Evolutionary conservation across 129 eudicot genomes (phyloP), one percentile per base, ranked within the genome.

Genomic region (Saposhnikovia divaricata): DNA sequence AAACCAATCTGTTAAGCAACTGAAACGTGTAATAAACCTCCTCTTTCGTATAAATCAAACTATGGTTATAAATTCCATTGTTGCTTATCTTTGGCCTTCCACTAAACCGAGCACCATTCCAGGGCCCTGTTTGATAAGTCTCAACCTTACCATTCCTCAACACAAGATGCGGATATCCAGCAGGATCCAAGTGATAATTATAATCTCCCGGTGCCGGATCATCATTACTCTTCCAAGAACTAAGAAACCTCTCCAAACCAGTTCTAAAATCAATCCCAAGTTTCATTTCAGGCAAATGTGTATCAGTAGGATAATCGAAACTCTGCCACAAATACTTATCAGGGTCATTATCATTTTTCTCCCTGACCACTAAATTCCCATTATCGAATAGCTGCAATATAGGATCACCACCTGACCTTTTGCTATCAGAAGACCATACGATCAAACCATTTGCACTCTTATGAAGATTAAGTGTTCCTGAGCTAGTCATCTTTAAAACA

Each of bases 41-140:
- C 8, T 47, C 61, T 34, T 75, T 25, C n/a, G 71, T 81, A 8
- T 51, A 46, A n/a, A 63, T 72, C 73, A 89, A 43, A 61, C 69
- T 77, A 4, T 77, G 68, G 12, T 55, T 80, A 63, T 79, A 88
- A 21, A 83, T 83, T 6, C 84, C 55, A 19, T 84, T 81, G 39
- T 80, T 10, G 63, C 78, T 19, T 7, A 70, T 40, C 65, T 78
- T 72, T 0, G 83, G 84, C 45, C 76, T 82, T 34, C 88, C 93
- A 80, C 85, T 89, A 34, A 87, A 91, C n/a, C 79, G 71, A 4
- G 81, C 39, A 14, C 96, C 96, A 11, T 91, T 89, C 96, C 96
- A 89, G 1, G 93, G 91, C 34, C 88, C 96, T 2, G 85, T 72
- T 46, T 87, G 78, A 66, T 75, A 83, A 55, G 13, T 46, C 44